A percentile compares a stretch with the other conserved stretches of the same genome.
phyloP scores from a whole-genome alignment of 352 stramenopile genomes.

The Pythium periplocum region DNA sequence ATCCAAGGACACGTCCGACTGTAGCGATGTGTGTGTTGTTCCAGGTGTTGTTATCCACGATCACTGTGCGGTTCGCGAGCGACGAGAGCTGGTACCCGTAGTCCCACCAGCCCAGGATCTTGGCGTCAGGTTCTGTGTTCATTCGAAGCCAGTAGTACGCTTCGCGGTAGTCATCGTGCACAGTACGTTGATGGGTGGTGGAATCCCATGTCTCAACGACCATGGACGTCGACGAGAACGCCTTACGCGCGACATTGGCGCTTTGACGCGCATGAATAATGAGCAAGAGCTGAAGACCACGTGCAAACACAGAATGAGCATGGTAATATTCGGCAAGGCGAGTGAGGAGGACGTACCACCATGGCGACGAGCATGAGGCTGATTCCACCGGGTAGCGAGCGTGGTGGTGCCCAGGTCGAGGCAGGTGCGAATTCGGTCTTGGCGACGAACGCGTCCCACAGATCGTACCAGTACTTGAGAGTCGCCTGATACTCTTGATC shows the following conservation, averaged over 20 bases:
- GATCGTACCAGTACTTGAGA: conserved; percentile 5
- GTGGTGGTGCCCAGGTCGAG: too few species aligned
- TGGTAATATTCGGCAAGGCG: background rate
- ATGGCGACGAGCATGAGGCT: conserved; percentile 51
- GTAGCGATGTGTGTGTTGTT: conserved; percentile 97
- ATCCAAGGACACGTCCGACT: conserved; percentile 78
- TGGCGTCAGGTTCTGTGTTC: conserved; percentile 62
- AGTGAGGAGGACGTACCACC: conserved; percentile 27
- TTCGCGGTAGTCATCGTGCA: conserved; percentile 80
- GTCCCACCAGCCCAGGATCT: conserved; percentile 83
- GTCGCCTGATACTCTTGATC: background rate
- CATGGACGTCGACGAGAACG: conserved; percentile 78
- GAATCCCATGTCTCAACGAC: conserved; percentile 58
- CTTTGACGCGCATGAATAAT: conserved; percentile 61
- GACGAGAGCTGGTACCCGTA: conserved; percentile 85
- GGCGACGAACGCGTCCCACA: conserved; percentile 6
- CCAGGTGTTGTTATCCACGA: conserved; percentile 97
- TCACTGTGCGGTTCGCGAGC: conserved; percentile 75
- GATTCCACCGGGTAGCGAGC: background rate
- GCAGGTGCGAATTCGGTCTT: too few species aligned
- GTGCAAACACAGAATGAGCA: background rate
- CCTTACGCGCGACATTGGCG: conserved; percentile 53
- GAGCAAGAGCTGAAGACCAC: conserved; percentile 43
- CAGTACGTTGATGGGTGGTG: conserved; percentile 30
- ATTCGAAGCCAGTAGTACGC: conserved; percentile 76